A percentile compares a stretch with the other conserved stretches of the same genome.
These are phyloP conservation scores for Globomyces pollinis-pini DNA, from an alignment of 192 early-diverging fungal species.

Conservation along the genomic window DNA sequence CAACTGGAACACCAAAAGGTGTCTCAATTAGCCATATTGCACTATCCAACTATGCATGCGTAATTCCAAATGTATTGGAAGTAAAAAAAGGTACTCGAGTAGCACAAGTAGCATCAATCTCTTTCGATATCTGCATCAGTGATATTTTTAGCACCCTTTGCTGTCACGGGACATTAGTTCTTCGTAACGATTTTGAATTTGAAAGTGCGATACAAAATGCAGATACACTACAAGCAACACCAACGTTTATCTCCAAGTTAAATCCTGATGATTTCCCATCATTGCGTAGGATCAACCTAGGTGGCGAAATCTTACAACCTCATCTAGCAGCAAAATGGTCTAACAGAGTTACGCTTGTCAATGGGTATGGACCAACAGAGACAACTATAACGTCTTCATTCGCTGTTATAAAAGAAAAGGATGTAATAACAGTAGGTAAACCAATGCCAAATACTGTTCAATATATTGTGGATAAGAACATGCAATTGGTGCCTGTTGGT, in stretches of 20 bases:
- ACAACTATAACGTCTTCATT: neutral
- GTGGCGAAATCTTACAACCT: conserved; percentile 11
- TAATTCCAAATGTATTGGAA: neutral
- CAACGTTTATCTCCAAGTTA: conserved; percentile 17
- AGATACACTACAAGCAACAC: conserved; percentile 17
- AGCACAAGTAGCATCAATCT: neutral
- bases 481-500: conserved; percentile 28
- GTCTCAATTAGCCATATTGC: conserved; percentile 20
- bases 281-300: conserved; percentile 14
- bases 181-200: conserved; percentile 13
- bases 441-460: conserved; percentile 13
- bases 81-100: neutral
- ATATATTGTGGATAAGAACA: conserved; percentile 28
- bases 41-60: conserved; percentile 11
- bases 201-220: conserved; percentile 10
- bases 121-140: conserved; percentile 21
- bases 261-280: conserved; percentile 19
- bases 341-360: conserved; percentile 10
- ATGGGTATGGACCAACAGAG: conserved; percentile 16
- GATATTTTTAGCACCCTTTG: conserved; percentile 20
- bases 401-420: neutral
- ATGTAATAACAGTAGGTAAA: conserved; percentile 17
- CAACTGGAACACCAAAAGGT: conserved; percentile 36
- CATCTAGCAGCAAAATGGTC: conserved; percentile 14
- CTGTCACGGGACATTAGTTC: conserved; percentile 12